Evolutionary conservation across 2,329 filamentous ascomycete species (phyloP), one percentile per base, ranked within the genome.

Genomic region (Penicillium sp.): DNA sequence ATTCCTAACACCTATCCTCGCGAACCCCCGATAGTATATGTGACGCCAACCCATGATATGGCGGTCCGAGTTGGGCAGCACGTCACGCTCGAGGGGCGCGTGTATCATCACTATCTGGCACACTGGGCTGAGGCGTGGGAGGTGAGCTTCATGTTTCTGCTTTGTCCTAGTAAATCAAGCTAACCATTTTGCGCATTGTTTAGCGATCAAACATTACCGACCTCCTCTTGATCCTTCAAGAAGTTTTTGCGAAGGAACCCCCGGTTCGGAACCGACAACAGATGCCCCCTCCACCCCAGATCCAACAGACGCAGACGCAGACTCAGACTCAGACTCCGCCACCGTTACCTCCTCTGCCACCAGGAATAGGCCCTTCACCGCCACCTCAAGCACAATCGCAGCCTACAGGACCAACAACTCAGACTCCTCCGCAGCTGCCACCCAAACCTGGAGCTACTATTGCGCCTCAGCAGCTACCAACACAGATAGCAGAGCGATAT

Each of bases 101-200:
- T 97, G 56, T 98, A 97, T 68, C 93, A 98, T 68, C 93, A 93
- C 32, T 98, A 97, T 68, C 76, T 98, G 41, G 88, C 89, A 28
- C 85, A 89, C 54, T 98, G 93, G 93, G 76, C 80, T 28, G 84
- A 89, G 58, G 92, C 88, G 61, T 93, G 88, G 87, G 89, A 95
- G 81, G 89, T 95, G 70, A 75, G 87, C 82, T 6, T 12, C 12
- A 20, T 42, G 25, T 20, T n/a, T 27, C 28, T 32, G 9, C 8
- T 9, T 12, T 23, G 6, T 20, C 31, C 10, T 1, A 5, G 15
- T 20, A 12, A 32, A 27, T 13, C 31, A n/a, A 0, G 10, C 2
- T 44, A 32, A 51, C 35, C 15, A 43, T 32, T 25, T 24, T 33
- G n/a, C n/a, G 27, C 23, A 23, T 42, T 31, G 44, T 43, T 63